Conservation (phyloP, 176 grass and related monocot species). For the Musa acuminata region DNA sequence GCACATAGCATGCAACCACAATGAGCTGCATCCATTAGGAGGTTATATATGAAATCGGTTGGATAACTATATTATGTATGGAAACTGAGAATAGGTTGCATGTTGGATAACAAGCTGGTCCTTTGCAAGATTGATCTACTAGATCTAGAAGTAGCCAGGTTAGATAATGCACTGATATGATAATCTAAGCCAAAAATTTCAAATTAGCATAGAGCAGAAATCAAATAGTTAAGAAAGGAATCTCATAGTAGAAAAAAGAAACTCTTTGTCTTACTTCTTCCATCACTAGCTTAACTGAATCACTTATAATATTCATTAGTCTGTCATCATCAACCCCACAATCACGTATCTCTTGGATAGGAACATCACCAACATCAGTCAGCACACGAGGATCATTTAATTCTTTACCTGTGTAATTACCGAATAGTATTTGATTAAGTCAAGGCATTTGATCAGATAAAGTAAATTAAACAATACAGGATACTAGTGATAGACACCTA, state of each 20-base stretch:
- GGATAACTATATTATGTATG: no score
- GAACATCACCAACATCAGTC: conserved; percentile 95
- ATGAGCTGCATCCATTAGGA: no score
- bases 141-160: neutral
- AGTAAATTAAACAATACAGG: neutral
- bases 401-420: conserved; percentile 59
- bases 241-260: neutral
- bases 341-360: conserved; percentile 95
- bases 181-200: neutral
- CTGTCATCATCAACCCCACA: conserved; percentile 79
- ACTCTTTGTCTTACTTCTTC: conserved; percentile 45
- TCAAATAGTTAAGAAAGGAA: neutral
- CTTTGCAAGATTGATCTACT: no score
- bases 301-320: conserved; percentile 81
- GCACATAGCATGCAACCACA: no score
- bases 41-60: no score
- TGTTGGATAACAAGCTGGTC: no score
- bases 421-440: neutral
- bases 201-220: neutral
- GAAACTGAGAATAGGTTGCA: no score
- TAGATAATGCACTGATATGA: neutral
- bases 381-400: conserved; percentile 86
- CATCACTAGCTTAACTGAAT: conserved; percentile 91
- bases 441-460: neutral
- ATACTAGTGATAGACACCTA: neutral